Evolutionary conservation across 2,329 filamentous ascomycete genomes (phyloP).

Genomic region (Cladorrhinum sp.): DNA sequence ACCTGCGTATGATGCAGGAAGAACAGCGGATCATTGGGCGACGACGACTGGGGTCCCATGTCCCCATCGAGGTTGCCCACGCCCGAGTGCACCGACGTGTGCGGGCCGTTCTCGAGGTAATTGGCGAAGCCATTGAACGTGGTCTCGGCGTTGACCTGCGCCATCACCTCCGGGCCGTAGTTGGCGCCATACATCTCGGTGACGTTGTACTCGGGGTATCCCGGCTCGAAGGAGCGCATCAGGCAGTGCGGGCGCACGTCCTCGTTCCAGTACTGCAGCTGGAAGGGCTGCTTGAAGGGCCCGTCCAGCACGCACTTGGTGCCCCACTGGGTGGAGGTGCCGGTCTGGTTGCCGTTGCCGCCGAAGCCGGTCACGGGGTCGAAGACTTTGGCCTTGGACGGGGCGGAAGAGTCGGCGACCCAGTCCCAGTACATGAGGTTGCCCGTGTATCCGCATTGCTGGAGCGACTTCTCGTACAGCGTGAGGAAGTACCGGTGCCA

Average conservation of each 20-base stretch:
- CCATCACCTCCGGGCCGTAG: no score
- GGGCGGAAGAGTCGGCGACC: conserved; percentile 30
- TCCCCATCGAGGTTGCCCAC: no score
- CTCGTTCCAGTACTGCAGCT: no score
- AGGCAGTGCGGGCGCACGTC: no score
- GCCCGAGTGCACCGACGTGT: no score
- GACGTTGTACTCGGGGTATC: no score
- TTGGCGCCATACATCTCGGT: no score
- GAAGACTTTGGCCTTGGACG: conserved; percentile 30
- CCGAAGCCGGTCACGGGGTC: conserved; percentile 33
- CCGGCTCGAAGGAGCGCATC: no score
- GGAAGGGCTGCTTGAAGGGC: conserved; percentile 27
- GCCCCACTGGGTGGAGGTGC: background rate
- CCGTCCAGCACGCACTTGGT: conserved; percentile 34
- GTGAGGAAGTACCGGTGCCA: conserved; percentile 36
- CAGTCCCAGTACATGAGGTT: conserved; percentile 35
- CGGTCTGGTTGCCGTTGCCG: conserved; percentile 27
- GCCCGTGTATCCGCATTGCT: conserved; percentile 28
- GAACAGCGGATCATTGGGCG: conserved; percentile 31
- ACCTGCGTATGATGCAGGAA: conserved; percentile 32
- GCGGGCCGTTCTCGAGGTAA: no score
- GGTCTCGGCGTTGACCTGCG: no score
- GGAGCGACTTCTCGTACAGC: conserved; percentile 32
- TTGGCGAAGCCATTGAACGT: no score
- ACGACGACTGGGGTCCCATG: no score